A percentile compares a stretch with the other conserved stretches of the same genome.
Evolutionary conservation across 163 green algal genomes (phyloP).

Genomic region (Volvox carteri): DNA sequence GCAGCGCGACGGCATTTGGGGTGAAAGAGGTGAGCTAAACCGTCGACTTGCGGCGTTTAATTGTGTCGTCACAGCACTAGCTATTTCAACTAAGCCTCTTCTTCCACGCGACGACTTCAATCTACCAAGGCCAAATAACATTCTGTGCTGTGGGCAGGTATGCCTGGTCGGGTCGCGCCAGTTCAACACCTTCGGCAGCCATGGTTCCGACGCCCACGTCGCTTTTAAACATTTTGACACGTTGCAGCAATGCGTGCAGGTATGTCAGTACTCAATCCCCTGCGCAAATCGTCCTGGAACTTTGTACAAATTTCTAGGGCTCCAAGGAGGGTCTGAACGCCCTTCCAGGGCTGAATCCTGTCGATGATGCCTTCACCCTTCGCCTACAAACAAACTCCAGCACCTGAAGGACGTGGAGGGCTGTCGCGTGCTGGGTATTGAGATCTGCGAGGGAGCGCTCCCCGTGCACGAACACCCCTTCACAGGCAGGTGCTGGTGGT

Average conservation of each 20-base stretch:
- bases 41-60: neutral
- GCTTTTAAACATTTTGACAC: constrained; percentile 78
- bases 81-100: too few species aligned
- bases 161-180: constrained; percentile 87
- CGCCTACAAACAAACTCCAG: neutral
- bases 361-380: neutral
- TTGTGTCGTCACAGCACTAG: too few species aligned
- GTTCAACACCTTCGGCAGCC: constrained; percentile 91
- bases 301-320: too few species aligned
- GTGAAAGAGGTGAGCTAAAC: constrained; percentile 74
- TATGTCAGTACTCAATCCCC: too few species aligned
- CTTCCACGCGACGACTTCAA: too few species aligned
- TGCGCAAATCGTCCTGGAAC: too few species aligned
- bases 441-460: constrained; percentile 82
- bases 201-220: constrained; percentile 82
- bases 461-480: constrained; percentile 87
- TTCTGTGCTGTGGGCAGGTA: too few species aligned
- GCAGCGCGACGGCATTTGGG: constrained; percentile 84
- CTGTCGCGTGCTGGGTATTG: constrained; percentile 87
- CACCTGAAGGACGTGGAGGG: constrained; percentile 65
- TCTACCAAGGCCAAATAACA: too few species aligned
- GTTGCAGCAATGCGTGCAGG: constrained; percentile 75
- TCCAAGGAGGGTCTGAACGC: too few species aligned
- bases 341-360: too few species aligned
- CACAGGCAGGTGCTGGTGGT: constrained; percentile 57